Evolutionary conservation across 352 stramenopile species (phyloP).

Genomic region (Globisporangium nunn): DNA sequence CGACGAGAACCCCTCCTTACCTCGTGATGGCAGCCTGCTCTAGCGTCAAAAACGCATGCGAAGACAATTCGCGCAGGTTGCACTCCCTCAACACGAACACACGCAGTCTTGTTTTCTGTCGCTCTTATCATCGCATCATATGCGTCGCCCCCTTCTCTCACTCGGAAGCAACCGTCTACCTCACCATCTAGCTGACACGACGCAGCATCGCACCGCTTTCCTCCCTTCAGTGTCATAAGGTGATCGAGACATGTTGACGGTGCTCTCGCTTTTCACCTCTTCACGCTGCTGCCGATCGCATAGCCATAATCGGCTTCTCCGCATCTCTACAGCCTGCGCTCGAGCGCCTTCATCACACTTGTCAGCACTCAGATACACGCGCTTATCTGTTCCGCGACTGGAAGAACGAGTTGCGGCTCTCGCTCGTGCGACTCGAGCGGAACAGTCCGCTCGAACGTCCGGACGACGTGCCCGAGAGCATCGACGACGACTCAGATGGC

Average conservation of each 20-base stretch:
- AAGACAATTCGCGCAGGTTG: no score
- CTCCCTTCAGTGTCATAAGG: no score
- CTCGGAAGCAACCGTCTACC: background rate
- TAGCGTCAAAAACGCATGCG: no score
- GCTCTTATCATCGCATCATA: no score
- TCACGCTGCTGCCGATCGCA: no score
- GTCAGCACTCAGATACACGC: no score
- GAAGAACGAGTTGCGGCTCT: slow-evolving; percentile 15
- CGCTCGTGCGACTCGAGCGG: slow-evolving; percentile 33
- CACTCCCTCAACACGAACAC: background rate
- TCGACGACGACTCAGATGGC: slow-evolving; percentile 28
- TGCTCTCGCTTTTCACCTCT: background rate
- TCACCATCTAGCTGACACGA: no score
- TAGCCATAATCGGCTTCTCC: background rate
- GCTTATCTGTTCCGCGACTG: slow-evolving; percentile 10
- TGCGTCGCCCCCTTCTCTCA: background rate
- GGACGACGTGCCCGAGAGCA: slow-evolving; percentile 29
- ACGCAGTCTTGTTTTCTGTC: no score
- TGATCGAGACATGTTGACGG: no score
- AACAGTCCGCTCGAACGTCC: slow-evolving; percentile 41
- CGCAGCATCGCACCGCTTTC: no score
- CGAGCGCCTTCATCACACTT: no score
- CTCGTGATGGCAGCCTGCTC: background rate
- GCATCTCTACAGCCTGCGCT: background rate
- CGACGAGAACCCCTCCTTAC: background rate